Percentiles rank a stretch among this genome's conserved stretches.
These are phyloP conservation scores for Metroxylon sagu DNA, from an alignment of 176 grass and related monocot species.

Conservation along the genomic window DNA sequence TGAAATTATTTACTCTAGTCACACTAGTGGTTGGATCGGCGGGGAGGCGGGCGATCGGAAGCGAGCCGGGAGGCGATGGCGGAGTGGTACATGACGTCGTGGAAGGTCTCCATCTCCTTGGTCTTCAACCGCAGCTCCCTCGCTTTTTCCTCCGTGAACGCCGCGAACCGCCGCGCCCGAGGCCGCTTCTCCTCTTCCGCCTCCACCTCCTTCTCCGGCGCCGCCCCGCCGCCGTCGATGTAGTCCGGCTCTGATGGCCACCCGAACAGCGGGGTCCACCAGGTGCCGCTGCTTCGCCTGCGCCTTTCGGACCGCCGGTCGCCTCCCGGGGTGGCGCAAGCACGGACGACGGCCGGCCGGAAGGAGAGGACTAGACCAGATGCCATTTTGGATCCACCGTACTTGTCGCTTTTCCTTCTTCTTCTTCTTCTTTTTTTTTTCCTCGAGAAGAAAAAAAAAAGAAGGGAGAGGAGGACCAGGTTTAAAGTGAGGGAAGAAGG, in stretches of 20 bases:
- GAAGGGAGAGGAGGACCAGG: neutral
- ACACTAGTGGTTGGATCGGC: neutral
- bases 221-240: conserved; percentile 31
- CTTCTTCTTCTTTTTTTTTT: neutral
- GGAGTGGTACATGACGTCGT: conserved; percentile 96
- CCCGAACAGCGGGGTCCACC: conserved; percentile 86
- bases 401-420: no score
- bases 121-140: conserved; percentile 60
- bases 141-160: conserved; percentile 91
- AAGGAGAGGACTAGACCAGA: conserved; percentile 21
- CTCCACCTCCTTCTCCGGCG: neutral
- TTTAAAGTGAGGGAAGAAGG: neutral
- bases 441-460: no score
- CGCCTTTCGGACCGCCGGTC: neutral
- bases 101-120: conserved; percentile 72
- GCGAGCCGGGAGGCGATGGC: conserved; percentile 95
- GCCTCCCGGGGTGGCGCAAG: conserved; percentile 7
- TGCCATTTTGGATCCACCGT: conserved; percentile 15
- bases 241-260: conserved; percentile 80
- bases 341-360: neutral
- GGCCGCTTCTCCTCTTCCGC: neutral
- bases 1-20: no score
- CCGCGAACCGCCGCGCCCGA: conserved; percentile 31
- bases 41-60: conserved; percentile 36
- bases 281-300: conserved; percentile 23